These are phyloP conservation scores for Dalechampia spathulata DNA, from an alignment of 441 rosid species.

Conservation along the genomic window DNA sequence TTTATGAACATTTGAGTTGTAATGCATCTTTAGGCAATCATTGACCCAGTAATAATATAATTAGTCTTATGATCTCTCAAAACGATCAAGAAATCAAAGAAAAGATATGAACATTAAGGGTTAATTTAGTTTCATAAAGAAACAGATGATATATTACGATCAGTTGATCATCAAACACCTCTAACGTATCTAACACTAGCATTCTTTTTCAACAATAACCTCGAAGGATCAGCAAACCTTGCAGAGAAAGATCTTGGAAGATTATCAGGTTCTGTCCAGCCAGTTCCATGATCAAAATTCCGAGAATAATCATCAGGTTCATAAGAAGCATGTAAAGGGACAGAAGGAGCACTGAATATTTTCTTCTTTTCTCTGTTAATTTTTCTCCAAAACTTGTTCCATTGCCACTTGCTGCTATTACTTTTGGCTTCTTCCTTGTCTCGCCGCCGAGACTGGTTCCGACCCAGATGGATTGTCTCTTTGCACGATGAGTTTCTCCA, in stretches of 20 bases:
- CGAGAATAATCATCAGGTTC: conserved; percentile 35
- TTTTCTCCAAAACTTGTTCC: conserved; percentile 26
- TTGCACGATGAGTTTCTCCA: conserved; percentile 17
- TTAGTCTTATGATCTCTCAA: no score
- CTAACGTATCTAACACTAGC: conserved; percentile 7
- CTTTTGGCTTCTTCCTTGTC: not conserved
- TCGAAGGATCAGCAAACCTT: conserved; percentile 42
- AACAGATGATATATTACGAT: not conserved
- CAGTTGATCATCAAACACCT: not conserved
- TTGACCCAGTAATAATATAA: no score
- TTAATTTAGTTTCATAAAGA: not conserved
- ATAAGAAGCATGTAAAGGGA: conserved; percentile 24
- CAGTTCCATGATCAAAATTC: conserved; percentile 48
- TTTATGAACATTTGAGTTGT: not conserved
- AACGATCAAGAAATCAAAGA: no score
- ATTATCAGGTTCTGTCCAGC: conserved; percentile 36
- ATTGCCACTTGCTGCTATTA: conserved; percentile 21
- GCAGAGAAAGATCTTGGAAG: conserved; percentile 47
- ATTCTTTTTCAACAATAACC: conserved; percentile 12
- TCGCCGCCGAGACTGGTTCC: not conserved
- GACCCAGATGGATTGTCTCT: conserved; percentile 22
- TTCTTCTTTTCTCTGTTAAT: conserved; percentile 27
- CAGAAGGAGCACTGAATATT: conserved; percentile 11
- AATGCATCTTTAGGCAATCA: no score
- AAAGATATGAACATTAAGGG: conserved; percentile 3